phyloP scores from a whole-genome alignment of 2,329 filamentous ascomycete species.

The Aspergillus sp. region DNA sequence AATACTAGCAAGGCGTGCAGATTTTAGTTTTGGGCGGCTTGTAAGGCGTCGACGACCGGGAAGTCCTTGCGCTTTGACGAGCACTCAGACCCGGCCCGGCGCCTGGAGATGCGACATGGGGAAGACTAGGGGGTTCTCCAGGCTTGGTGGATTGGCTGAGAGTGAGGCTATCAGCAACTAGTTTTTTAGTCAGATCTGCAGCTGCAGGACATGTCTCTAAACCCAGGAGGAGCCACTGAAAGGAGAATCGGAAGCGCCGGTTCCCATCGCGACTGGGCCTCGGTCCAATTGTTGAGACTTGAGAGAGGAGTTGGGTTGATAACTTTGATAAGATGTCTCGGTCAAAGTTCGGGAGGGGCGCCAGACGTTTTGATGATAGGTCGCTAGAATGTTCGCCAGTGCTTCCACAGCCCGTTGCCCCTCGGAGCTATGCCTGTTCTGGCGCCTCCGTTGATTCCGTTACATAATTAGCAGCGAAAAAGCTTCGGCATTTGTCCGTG shows the following conservation, averaged over 20 bases:
- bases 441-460: not conserved
- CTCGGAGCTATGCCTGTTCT: not conserved
- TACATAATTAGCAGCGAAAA: constrained; percentile 8
- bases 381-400: constrained; percentile 9
- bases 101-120: not conserved
- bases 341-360: not conserved
- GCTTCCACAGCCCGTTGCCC: constrained; percentile 2
- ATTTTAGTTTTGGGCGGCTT: not conserved
- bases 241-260: not conserved
- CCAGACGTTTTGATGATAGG: not conserved
- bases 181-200: too few relatives aligned
- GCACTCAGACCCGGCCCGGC: not conserved
- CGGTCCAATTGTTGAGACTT: not conserved
- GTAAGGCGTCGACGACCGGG: not conserved
- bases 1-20: not conserved
- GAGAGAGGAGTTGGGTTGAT: not conserved
- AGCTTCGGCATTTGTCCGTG: constrained; percentile 23
- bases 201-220: not conserved
- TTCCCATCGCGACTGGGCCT: not conserved
- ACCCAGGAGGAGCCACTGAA: not conserved
- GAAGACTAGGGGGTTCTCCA: not conserved
- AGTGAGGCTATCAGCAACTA: constrained; percentile 4
- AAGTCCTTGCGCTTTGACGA: too few relatives aligned
- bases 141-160: not conserved
- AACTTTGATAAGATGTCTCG: not conserved